These are phyloP conservation scores for Grosmannia serpens DNA, from an alignment of 2,329 filamentous ascomycete genomes.

Conservation along the genomic window DNA sequence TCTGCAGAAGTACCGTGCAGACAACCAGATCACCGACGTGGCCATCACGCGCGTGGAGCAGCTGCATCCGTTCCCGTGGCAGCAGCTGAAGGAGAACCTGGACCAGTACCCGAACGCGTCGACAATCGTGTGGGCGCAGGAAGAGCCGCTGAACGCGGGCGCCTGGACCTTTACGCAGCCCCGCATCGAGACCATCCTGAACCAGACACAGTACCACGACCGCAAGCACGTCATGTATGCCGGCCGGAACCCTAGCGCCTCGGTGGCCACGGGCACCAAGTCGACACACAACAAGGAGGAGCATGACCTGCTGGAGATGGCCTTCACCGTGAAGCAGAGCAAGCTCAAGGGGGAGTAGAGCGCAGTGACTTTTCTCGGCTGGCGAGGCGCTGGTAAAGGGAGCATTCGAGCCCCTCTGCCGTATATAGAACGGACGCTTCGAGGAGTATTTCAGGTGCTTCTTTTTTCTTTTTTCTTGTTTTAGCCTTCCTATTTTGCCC, in stretches of 20 bases:
- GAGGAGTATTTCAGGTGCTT: neutral
- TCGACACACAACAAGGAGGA: slow-evolving; percentile 83
- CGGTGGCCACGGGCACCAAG: slow-evolving; percentile 90
- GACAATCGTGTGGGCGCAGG: slow-evolving; percentile 94
- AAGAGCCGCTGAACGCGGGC: slow-evolving; percentile 95
- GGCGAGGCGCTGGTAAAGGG: neutral
- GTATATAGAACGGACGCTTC: neutral
- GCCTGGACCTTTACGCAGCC: slow-evolving; percentile 97
- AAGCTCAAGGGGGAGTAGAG: slow-evolving; percentile 56
- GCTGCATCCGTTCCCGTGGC: slow-evolving; percentile 98
- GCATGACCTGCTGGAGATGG: slow-evolving; percentile 62
- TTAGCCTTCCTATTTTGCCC: neutral
- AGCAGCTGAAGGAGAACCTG: slow-evolving; percentile 90
- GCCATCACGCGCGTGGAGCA: slow-evolving; percentile 95
- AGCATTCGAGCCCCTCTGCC: neutral
- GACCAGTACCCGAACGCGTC: slow-evolving; percentile 96
- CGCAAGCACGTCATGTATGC: slow-evolving; percentile 96
- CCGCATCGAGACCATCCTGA: slow-evolving; percentile 89
- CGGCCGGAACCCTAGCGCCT: slow-evolving; percentile 84
- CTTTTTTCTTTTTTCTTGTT: neutral
- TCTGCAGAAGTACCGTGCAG: slow-evolving; percentile 79
- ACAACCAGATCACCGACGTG: slow-evolving; percentile 77
- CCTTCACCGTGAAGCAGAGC: slow-evolving; percentile 53
- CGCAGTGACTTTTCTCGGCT: no score
- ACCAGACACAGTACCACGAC: slow-evolving; percentile 85